A percentile compares a stretch with the other conserved stretches of the same genome.
Evolutionary conservation across 2,329 filamentous ascomycete species (phyloP).

Genomic region (Bipolaris sorokiniana): DNA sequence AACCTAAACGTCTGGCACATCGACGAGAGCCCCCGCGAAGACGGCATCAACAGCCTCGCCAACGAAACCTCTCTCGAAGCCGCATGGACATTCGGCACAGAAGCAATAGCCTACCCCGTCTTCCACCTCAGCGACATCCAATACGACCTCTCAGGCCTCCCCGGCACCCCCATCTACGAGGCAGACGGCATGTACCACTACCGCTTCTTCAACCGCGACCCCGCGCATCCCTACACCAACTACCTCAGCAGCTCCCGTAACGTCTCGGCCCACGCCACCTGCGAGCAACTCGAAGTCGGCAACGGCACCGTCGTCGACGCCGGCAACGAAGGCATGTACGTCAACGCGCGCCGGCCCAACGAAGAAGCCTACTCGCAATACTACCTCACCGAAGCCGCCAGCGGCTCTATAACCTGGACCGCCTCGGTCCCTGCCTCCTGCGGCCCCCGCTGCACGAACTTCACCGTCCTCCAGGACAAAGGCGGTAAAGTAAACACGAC

Average conservation of each 20-base stretch:
- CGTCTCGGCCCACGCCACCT: conserved; percentile 29
- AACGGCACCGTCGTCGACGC: conserved; percentile 6
- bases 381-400: conserved; percentile 20
- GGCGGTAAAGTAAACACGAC: conserved; percentile 17
- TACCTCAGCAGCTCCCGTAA: conserved; percentile 35
- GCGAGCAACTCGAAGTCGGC: conserved; percentile 27
- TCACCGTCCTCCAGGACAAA: conserved; percentile 37
- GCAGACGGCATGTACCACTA: conserved; percentile 34
- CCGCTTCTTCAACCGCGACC: conserved; percentile 44
- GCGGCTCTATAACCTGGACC: conserved; percentile 36
- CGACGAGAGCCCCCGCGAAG: background rate
- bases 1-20: conserved; percentile 33
- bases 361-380: conserved; percentile 22
- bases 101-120: conserved; percentile 34
- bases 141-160: conserved; percentile 27
- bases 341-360: conserved; percentile 20
- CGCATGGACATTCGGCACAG: conserved; percentile 41
- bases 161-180: conserved; percentile 38
- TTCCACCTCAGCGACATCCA: conserved; percentile 20
- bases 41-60: background rate
- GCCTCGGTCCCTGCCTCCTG: conserved; percentile 26
- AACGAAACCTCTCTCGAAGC: conserved; percentile 29
- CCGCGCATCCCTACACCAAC: conserved; percentile 35
- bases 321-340: conserved; percentile 12
- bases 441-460: conserved; percentile 43